Conservation (phyloP, 2,329 filamentous ascomycete species). For the Apiospora rasikravindrae region DNA sequence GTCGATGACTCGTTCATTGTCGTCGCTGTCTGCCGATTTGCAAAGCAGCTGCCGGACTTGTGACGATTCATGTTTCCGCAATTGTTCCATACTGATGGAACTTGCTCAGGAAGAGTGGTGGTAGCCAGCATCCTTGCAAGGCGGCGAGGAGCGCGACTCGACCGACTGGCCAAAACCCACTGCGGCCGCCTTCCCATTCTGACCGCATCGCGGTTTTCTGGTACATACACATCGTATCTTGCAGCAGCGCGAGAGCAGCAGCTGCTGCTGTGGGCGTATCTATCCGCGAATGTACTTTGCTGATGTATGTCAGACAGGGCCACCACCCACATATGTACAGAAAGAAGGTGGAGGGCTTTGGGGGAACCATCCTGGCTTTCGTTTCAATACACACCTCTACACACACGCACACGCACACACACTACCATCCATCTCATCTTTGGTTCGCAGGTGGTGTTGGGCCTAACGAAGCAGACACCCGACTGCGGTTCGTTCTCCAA, state of each 20-base stretch:
- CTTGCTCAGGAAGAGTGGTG: background rate
- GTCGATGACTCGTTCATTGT: slow-evolving; percentile 12
- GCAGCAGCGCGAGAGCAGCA: background rate
- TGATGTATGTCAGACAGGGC: background rate
- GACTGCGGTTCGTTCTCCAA: slow-evolving; percentile 16
- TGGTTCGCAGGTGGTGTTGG: slow-evolving; percentile 5
- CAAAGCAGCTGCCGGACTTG: slow-evolving; percentile 4
- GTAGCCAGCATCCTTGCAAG: background rate
- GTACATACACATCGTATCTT: slow-evolving; percentile 13
- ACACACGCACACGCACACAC: background rate
- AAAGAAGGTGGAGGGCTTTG: background rate
- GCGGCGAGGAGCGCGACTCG: background rate
- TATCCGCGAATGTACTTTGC: background rate
- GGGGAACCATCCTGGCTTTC: background rate
- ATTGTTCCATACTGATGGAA: slow-evolving; percentile 9
- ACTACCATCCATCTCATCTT: background rate
- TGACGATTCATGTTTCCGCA: slow-evolving; percentile 17
- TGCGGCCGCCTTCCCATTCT: slow-evolving; percentile 1
- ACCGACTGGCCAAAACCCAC: background rate
- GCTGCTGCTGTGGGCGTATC: background rate
- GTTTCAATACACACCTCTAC: background rate
- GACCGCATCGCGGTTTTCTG: background rate
- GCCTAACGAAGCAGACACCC: slow-evolving; percentile 13
- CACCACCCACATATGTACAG: background rate
- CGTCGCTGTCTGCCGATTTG: slow-evolving; percentile 1